phyloP scores from a whole-genome alignment of 1,139 yeast genomes.

The Taphrina sp. region DNA sequence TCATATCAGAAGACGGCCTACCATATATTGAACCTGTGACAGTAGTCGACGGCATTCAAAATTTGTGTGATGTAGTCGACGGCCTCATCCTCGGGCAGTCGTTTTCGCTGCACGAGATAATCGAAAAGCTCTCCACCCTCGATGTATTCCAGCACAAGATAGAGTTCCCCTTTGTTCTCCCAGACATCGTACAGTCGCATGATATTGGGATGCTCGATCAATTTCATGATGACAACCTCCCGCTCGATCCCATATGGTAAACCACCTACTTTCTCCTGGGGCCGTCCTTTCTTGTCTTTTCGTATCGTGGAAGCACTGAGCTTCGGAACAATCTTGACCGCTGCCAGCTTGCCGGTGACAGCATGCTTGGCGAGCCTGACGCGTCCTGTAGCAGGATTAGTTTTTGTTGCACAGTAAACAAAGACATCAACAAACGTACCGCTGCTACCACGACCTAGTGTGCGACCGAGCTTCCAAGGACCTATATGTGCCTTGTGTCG shows the following conservation, averaged over 20 bases:
- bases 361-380: conserved; percentile 88
- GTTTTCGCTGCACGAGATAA: conserved; percentile 81
- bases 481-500: conserved; percentile 51
- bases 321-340: conserved; percentile 94
- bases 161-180: conserved; percentile 90
- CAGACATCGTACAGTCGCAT: conserved; percentile 97
- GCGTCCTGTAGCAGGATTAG: conserved; percentile 45
- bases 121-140: conserved; percentile 98
- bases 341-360: conserved; percentile 84
- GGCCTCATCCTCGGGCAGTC: conserved; percentile 85
- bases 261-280: conserved; percentile 45
- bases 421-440: conserved; percentile 48
- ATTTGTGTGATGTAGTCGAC: conserved; percentile 87
- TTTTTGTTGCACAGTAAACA: neutral
- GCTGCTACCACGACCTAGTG: conserved; percentile 91
- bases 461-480: conserved; percentile 94
- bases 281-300: conserved; percentile 39
- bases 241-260: conserved; percentile 93
- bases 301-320: conserved; percentile 56
- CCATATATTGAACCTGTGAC: conserved; percentile 85
- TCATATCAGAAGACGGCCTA: conserved; percentile 5
- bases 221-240: conserved; percentile 88
- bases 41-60: conserved; percentile 84
- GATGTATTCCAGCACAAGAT: conserved; percentile 82
- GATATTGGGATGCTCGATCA: conserved; percentile 88